Base-by-base conservation (phyloP, 1,284 basidiomycete genomes). In the Boletus mariae region DNA sequence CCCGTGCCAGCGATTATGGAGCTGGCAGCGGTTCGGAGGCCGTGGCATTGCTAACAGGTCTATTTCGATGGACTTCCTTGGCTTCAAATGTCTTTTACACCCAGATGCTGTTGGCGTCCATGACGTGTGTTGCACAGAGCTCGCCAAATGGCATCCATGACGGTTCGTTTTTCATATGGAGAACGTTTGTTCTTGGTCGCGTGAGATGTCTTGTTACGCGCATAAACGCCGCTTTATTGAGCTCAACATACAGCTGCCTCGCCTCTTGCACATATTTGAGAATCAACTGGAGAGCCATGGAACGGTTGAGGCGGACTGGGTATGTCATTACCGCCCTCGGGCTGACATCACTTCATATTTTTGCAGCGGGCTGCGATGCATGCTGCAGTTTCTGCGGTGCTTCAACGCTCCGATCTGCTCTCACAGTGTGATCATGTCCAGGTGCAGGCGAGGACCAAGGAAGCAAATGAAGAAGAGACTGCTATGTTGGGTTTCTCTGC, bases 111-210 rank as follows among this genome's bases (percentile, higher is more conserved):
- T 69, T 83, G 23, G 76, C 85, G 3, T 80, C 84, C 8, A 70
- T 87, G 50, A 77, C 76, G 7, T 85, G 80, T 58, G 70, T 90
- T 32, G 74, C 80, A 1, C 82, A 87, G 62, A 77, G 74, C 51
- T 61, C 71, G 23, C 65, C 60, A 15, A 71, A 59, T 44, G 62
- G 63, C 4, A 66, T 69, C 13, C 62, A 67, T 12, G 66, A 68
- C 6, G 64, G 61, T 20, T 68, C 73, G 2, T 69, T 74, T 23
- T 68, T 72, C 25, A 61, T 88, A 26, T 91, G 86, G 87, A 80
- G 79, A 59, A 76, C 82, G 7, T 89, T 90, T 61, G 75, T 87
- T n/a, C 69, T 87, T 47, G 84, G 86, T 38, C 76, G 88, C 50
- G 88, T 90, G 69, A 62, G 77, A 48, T 42, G 41, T 46, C 58